Evolutionary conservation across 805 yeast species (phyloP).

Genomic region (Zygoascus biomembranicola): DNA sequence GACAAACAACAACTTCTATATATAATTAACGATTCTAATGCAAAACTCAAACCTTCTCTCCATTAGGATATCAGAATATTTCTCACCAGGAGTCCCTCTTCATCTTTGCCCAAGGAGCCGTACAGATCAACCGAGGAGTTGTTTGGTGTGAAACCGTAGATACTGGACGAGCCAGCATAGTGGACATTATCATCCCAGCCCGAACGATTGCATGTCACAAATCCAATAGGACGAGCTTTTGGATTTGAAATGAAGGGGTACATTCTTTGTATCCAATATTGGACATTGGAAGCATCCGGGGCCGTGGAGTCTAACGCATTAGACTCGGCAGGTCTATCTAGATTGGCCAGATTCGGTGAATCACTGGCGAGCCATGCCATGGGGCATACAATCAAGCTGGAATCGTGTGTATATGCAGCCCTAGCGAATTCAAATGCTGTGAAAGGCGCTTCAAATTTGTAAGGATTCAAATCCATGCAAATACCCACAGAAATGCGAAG

Average conservation of each 20-base stretch:
- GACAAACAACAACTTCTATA: no score
- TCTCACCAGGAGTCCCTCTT: slow-evolving; percentile 12
- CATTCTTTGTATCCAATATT: slow-evolving; percentile 71
- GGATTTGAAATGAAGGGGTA: slow-evolving; percentile 45
- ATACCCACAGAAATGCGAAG: slow-evolving; percentile 62
- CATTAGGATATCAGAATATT: background rate
- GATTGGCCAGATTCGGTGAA: slow-evolving; percentile 8
- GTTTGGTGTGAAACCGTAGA: slow-evolving; percentile 39
- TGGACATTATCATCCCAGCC: slow-evolving; percentile 58
- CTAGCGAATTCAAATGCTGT: slow-evolving; percentile 61
- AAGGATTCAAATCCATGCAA: slow-evolving; percentile 92
- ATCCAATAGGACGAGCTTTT: slow-evolving; percentile 24
- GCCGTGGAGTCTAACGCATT: slow-evolving; percentile 8
- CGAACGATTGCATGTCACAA: slow-evolving; percentile 59
- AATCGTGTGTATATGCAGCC: slow-evolving; percentile 39
- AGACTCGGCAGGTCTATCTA: slow-evolving; percentile 5
- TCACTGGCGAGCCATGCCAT: slow-evolving; percentile 68
- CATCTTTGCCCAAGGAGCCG: slow-evolving; percentile 14
- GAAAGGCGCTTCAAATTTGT: slow-evolving; percentile 75
- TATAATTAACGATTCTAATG: no score
- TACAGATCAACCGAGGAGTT: slow-evolving; percentile 20
- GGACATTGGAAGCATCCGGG: slow-evolving; percentile 44
- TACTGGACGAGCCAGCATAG: slow-evolving; percentile 26
- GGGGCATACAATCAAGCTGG: slow-evolving; percentile 60
- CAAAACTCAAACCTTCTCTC: no score